A percentile compares a stretch with the other conserved stretches of the same genome.
Evolutionary conservation across 2,329 filamentous ascomycete species (phyloP).

Genomic region (Blastomyces emzantsi): DNA sequence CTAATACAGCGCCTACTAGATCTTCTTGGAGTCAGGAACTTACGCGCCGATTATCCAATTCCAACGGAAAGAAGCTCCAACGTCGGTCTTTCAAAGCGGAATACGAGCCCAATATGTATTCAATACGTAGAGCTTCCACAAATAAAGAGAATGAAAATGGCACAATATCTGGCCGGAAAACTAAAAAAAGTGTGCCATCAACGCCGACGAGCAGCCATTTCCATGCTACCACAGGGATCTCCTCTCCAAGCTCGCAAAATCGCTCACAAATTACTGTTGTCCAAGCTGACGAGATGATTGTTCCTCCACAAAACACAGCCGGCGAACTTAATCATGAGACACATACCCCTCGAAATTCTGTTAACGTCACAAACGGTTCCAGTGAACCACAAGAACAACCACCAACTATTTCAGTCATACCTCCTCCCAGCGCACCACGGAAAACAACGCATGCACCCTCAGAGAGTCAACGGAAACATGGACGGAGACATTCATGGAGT

Average conservation of each 20-base stretch:
- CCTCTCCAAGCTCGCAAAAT: background rate
- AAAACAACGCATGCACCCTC: background rate
- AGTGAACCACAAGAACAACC: background rate
- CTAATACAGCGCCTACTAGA: background rate
- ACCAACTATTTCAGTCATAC: background rate
- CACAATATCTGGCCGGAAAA: background rate
- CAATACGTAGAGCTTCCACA: background rate
- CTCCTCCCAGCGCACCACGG: background rate
- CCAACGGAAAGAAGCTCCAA: constrained; percentile 1
- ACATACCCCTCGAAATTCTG: too few species aligned
- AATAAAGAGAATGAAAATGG: background rate
- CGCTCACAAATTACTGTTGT: background rate
- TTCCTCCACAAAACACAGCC: background rate
- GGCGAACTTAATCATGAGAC: background rate
- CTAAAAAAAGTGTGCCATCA: background rate
- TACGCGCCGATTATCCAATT: background rate
- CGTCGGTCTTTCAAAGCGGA: background rate
- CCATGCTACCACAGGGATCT: background rate
- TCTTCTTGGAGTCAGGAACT: constrained; percentile 1
- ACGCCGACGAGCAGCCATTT: background rate
- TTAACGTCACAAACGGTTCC: background rate
- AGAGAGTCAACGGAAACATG: background rate
- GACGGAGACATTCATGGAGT: constrained; percentile 3
- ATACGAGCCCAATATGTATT: background rate
- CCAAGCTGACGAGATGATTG: background rate